Evolutionary conservation across 2,329 filamentous ascomycete genomes (phyloP).

Genomic region (Venturia carpophila): DNA sequence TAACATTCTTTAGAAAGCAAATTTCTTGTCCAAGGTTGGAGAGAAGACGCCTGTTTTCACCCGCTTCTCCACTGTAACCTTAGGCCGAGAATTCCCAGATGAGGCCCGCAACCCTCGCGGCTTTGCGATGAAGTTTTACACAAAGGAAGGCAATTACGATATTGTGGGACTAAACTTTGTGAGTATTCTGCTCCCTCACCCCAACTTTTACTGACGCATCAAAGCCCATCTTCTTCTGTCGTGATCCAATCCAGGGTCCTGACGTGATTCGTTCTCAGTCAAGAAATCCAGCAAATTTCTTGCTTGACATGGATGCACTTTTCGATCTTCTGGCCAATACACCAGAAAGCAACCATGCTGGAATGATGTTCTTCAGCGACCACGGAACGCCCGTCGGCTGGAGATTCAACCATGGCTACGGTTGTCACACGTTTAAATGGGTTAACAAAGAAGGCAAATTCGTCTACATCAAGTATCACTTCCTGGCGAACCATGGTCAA

Average conservation of each 20-base stretch:
- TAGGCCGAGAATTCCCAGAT: conserved; percentile 39
- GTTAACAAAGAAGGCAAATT: conserved; percentile 42
- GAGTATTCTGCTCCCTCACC: conserved; percentile 21
- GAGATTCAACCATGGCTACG: conserved; percentile 29
- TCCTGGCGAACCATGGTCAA: conserved; percentile 41
- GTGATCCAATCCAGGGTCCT: conserved; percentile 41
- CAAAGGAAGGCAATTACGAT: conserved; percentile 43
- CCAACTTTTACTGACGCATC: not conserved
- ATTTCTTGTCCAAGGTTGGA: conserved; percentile 35
- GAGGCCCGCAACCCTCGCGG: conserved; percentile 41
- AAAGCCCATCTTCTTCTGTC: conserved; percentile 42
- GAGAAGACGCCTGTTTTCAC: conserved; percentile 39
- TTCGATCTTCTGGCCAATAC: conserved; percentile 45
- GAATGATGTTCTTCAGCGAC: conserved; percentile 45
- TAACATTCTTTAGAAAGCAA: conserved; percentile 27
- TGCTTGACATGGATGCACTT: conserved; percentile 41
- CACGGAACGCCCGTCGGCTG: conserved; percentile 43
- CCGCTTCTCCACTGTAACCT: conserved; percentile 40
- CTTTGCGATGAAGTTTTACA: conserved; percentile 45
- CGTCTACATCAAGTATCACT: conserved; percentile 46
- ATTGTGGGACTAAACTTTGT: conserved; percentile 41
- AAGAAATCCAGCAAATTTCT: conserved; percentile 42
- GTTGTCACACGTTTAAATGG: conserved; percentile 42
- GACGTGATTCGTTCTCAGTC: conserved; percentile 43
- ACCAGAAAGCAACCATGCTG: conserved; percentile 43